A percentile compares a stretch with the other conserved stretches of the same genome.
Conservation (phyloP, 2,329 filamentous ascomycete species). For the Paecilomyces fulvus region DNA sequence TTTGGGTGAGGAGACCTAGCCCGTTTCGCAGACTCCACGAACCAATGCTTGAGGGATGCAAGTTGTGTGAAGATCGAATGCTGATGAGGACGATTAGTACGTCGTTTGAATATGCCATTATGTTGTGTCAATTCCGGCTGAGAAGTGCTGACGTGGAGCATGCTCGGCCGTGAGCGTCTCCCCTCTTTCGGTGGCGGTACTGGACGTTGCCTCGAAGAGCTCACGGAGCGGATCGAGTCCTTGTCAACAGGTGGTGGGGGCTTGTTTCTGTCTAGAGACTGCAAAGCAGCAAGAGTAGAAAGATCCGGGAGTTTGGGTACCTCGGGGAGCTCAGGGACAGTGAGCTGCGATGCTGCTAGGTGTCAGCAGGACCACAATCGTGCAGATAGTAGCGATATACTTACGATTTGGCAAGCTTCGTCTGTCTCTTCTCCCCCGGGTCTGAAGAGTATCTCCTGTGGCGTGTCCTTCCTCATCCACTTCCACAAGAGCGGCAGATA, state of each 20-base stretch:
- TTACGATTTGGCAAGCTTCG: slow-evolving; percentile 52
- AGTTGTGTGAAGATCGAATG: slow-evolving; percentile 59
- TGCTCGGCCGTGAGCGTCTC: slow-evolving; percentile 70
- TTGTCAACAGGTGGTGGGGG: slow-evolving; percentile 68
- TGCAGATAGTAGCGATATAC: slow-evolving; percentile 4
- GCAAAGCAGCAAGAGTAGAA: slow-evolving; percentile 15
- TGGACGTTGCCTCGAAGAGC: slow-evolving; percentile 69
- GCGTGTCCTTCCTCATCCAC: slow-evolving; percentile 65
- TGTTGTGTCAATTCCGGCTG: slow-evolving; percentile 54
- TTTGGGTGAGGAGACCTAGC: slow-evolving; percentile 48
- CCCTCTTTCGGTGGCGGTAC: slow-evolving; percentile 82
- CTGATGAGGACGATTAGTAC: slow-evolving; percentile 49
- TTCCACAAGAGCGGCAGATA: slow-evolving; percentile 67
- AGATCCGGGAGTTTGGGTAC: slow-evolving; percentile 66
- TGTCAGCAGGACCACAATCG: not conserved
- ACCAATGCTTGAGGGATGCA: slow-evolving; percentile 62
- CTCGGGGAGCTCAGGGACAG: slow-evolving; percentile 65
- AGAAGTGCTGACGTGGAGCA: slow-evolving; percentile 71
- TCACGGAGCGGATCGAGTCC: slow-evolving; percentile 59
- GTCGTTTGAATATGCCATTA: slow-evolving; percentile 48
- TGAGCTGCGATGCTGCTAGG: slow-evolving; percentile 45
- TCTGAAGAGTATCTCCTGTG: slow-evolving; percentile 49
- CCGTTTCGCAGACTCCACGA: slow-evolving; percentile 58
- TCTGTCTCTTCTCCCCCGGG: slow-evolving; percentile 68
- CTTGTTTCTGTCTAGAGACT: slow-evolving; percentile 31